These are phyloP conservation scores for Ploettnerulaceae sp. DNA, from an alignment of 2,329 filamentous ascomycete species.

Conservation along the genomic window DNA sequence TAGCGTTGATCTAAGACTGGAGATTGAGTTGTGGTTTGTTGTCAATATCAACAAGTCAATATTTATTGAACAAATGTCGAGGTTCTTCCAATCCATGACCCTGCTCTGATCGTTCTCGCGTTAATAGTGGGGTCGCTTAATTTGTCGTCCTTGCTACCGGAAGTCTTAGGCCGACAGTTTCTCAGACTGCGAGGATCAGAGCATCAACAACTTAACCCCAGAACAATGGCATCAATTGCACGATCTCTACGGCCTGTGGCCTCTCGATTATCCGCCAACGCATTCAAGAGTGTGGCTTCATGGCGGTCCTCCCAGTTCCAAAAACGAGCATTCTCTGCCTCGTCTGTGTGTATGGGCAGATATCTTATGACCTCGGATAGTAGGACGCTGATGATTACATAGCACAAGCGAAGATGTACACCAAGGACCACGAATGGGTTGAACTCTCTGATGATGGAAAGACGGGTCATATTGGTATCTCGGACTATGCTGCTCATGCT, in stretches of 20 bases:
- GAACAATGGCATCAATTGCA: conserved; percentile 57
- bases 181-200: conserved; percentile 7
- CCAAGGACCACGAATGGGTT: conserved; percentile 97
- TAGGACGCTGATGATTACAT: conserved; percentile 14
- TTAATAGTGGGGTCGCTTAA: conserved; percentile 20
- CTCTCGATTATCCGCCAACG: conserved; percentile 21
- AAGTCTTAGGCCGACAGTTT: conserved; percentile 2
- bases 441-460: conserved; percentile 79
- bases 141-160: background rate
- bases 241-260: conserved; percentile 40
- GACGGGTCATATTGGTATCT: conserved; percentile 79
- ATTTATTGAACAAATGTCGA: background rate
- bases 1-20: conserved; percentile 9
- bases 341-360: conserved; percentile 38
- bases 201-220: conserved; percentile 5
- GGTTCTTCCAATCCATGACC: conserved; percentile 10
- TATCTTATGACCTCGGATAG: conserved; percentile 8
- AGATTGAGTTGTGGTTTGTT: conserved; percentile 18
- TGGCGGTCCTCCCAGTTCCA: conserved; percentile 31
- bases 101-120: conserved; percentile 8
- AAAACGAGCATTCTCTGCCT: conserved; percentile 44
- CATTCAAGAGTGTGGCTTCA: conserved; percentile 22
- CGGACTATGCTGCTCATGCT: conserved; percentile 82
- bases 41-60: conserved; percentile 13
- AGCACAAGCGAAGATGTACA: conserved; percentile 67